Base-by-base conservation (phyloP, 108 stramenopile species). In the Nitzschia sp. region DNA sequence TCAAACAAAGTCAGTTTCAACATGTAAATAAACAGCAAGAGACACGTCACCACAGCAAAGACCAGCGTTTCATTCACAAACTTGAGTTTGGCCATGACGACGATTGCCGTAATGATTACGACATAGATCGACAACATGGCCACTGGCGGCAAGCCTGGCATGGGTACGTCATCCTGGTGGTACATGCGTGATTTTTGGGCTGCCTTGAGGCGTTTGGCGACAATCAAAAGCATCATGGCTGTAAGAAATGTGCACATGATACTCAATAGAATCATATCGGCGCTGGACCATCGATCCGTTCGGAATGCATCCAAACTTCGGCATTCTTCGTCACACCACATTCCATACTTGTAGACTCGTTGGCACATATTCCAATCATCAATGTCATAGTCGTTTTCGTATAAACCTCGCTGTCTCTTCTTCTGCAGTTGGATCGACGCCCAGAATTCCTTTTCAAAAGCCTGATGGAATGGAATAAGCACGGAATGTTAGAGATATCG, bases 1-100 rank as follows among this genome's bases (percentile, higher is more conserved):
- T 92, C 91, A 65, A 95, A 95, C 64, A 95, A 64, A 17, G 94
- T 95, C 77, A 95, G 65, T 77, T 90, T 92, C 45, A 95, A 77
- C 91, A 92, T 92, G 80, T 92, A 95, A 24, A 95, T 82, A 67
- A 95, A 95, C 2, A 95, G 68, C 24, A 95, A 74, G 31, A 95
- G 76, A 55, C 93, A 92, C 0, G 88, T 77, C 19, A 92, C 89
- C 18, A 95, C 91, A 15, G 93, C 87, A 66, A 95, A 91, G 0
- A 90, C 82, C 45, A 95, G 63, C 15, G 93, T 95, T 51, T 95
- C 91, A 48, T 92, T 95, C 64, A 92, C 86, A 72, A 95, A 90
- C 49, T 89, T 83, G 65, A 92, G 54, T 5, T 74, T 72, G 19
- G 93, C 89, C 66, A 95, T 58, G 15, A 81, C 84, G 33, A 87